Evolutionary conservation across 2,329 filamentous ascomycete species (phyloP).

Genomic region (Botrytis tulipae): DNA sequence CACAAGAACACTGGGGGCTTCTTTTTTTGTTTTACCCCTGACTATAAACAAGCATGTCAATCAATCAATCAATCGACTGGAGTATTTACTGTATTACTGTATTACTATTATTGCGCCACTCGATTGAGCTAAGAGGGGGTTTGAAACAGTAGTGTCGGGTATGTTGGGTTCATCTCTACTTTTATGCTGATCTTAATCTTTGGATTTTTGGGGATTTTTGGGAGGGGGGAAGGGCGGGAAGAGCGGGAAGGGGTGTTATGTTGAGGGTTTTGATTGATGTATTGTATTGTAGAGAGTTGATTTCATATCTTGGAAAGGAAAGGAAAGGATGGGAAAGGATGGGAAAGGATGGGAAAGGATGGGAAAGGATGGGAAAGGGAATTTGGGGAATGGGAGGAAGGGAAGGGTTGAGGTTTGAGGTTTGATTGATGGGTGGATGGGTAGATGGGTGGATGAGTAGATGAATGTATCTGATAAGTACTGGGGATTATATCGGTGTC

Average conservation of each 20-base stretch:
- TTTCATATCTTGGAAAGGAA: too few relatives aligned
- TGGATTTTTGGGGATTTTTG: neutral
- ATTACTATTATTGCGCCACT: neutral
- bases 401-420: too few relatives aligned
- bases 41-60: neutral
- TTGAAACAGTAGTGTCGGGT: neutral
- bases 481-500: neutral
- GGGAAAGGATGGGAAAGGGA: too few relatives aligned
- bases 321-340: too few relatives aligned
- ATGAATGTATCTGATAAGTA: neutral
- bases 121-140: neutral
- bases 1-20: neutral
- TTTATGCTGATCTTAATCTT: neutral
- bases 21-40: neutral
- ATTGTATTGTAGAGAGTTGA: too few relatives aligned
- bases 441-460: neutral
- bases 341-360: too few relatives aligned
- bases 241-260: too few relatives aligned
- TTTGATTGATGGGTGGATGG: too few relatives aligned
- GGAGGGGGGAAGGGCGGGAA: too few relatives aligned
- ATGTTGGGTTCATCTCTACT: neutral
- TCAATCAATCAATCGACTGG: neutral
- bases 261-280: too few relatives aligned
- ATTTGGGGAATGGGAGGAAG: too few relatives aligned
- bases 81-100: neutral